Evolutionary conservation across 768 basidiomycete genomes (phyloP).

Genomic region (Polyporus arcularius): DNA sequence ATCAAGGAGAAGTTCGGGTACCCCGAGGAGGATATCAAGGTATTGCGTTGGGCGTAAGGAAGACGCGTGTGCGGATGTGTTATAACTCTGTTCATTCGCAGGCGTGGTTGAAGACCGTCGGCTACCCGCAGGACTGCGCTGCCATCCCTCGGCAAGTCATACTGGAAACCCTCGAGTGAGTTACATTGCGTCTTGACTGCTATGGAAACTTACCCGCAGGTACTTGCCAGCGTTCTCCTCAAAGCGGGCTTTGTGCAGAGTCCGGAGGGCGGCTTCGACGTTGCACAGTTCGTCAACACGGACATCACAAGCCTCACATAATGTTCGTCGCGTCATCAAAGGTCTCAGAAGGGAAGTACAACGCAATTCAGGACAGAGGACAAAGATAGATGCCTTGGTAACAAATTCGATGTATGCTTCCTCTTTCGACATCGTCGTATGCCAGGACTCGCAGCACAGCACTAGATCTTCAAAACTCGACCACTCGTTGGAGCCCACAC

Average conservation of each 20-base stretch:
- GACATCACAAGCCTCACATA: slow-evolving; percentile 53
- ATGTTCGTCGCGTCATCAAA: background rate
- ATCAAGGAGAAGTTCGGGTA: slow-evolving; percentile 82
- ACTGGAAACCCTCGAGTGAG: slow-evolving; percentile 68
- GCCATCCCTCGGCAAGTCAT: slow-evolving; percentile 68
- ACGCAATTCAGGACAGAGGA: too few species aligned
- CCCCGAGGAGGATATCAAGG: slow-evolving; percentile 77
- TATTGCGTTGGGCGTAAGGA: slow-evolving; percentile 21
- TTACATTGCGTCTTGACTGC: background rate
- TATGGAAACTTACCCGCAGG: too few species aligned
- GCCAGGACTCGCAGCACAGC: too few species aligned
- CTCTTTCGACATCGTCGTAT: too few species aligned
- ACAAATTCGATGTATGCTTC: too few species aligned
- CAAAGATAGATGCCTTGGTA: too few species aligned
- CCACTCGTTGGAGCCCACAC: too few species aligned
- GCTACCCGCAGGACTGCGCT: slow-evolving; percentile 67
- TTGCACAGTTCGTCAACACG: slow-evolving; percentile 57
- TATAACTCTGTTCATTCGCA: slow-evolving; percentile 23
- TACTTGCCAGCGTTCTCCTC: slow-evolving; percentile 57
- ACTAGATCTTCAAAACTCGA: too few species aligned
- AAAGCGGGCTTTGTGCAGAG: slow-evolving; percentile 73
- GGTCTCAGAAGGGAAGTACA: background rate
- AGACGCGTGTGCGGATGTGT: too few species aligned
- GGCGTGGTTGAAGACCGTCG: slow-evolving; percentile 84
- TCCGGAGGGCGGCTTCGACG: slow-evolving; percentile 54